Evolutionary conservation across 2,329 filamentous ascomycete genomes (phyloP), one percentile per base, ranked within the genome.

Genomic region (Diplodia mutila): DNA sequence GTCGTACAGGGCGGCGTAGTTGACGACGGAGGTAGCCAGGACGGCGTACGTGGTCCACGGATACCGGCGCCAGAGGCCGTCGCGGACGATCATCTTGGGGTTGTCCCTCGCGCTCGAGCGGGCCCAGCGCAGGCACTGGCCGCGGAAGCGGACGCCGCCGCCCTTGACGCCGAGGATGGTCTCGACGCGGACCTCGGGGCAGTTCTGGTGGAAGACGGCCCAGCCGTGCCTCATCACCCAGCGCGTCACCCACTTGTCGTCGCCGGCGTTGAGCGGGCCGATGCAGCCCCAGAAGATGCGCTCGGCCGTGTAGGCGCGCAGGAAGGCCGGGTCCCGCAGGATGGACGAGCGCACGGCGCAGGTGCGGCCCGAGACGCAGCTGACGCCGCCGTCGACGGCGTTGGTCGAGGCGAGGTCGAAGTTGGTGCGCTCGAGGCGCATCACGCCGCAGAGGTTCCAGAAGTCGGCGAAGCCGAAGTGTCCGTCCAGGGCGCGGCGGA

Each of bases 1-100:
- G 70, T 90, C 88, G 70, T 83, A 83, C 53, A 87, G 25, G 1
- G 86, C 66, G 0, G 87, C 84, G 69, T 88, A 86, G 70, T 89
- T 89, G 69, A 85, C 74, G 32, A 88, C 78, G 0, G 80, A 81
- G 0, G 82, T 81, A 48, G 86, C 66, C 71, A 88, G 87, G 8
- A 89, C 84, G n/a, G 84, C 82, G 70, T 87, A 88, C 0, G 83
- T 77, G 23, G 80, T 83, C 83, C 85, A 90, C 0, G 82, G 82
- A 69, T 86, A 81, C 1, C 65, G 4, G 59, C 59, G 71, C 79
- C 80, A 86, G 5, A 81, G 77, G 1, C 71, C 77, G 12, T 79
- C 75, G 0, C 73, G 73, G 54, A 82, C 71, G n/a, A 72, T 18
- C 29, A 69, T 66, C 27, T 68, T 67, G 7, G 70, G 61, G 66